These are phyloP conservation scores for Thuidium tamariscinum DNA, from an alignment of 225 moss, liverwort and hornwort genomes.

Conservation along the genomic window DNA sequence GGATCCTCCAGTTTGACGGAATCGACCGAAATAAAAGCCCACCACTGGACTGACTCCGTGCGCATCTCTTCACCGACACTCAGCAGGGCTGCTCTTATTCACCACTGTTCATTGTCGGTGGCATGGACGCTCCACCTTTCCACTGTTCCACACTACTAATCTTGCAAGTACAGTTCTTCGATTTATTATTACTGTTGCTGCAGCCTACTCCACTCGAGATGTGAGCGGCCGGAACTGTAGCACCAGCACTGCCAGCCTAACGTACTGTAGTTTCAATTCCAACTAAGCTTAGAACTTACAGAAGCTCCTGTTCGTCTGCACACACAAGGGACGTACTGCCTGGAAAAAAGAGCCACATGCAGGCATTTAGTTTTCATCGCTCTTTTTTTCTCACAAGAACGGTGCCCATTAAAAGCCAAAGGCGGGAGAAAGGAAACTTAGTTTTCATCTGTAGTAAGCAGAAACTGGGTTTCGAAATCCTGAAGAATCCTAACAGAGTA, in stretches of 20 bases:
- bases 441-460: not conserved
- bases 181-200: not conserved
- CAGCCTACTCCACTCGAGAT: not conserved
- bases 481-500: not conserved
- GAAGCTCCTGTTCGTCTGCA: not conserved
- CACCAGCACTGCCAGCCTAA: not conserved
- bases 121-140: not conserved
- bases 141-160: too few species aligned
- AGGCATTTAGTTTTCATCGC: not conserved
- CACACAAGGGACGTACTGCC: not conserved
- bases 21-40: not conserved
- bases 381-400: too few species aligned
- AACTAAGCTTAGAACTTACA: not conserved
- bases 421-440: too few species aligned
- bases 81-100: not conserved
- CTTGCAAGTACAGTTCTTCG: not conserved
- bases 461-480: not conserved
- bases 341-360: not conserved
- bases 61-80: slow-evolving; percentile 1
- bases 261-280: not conserved
- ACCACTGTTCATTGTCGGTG: slow-evolving; percentile 2
- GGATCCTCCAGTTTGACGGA: not conserved
- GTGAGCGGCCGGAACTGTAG: not conserved
- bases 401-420: too few species aligned
- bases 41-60: not conserved